Evolutionary conservation across 352 stramenopile genomes (phyloP).

Genomic region (Phytophthora hibernalis): DNA sequence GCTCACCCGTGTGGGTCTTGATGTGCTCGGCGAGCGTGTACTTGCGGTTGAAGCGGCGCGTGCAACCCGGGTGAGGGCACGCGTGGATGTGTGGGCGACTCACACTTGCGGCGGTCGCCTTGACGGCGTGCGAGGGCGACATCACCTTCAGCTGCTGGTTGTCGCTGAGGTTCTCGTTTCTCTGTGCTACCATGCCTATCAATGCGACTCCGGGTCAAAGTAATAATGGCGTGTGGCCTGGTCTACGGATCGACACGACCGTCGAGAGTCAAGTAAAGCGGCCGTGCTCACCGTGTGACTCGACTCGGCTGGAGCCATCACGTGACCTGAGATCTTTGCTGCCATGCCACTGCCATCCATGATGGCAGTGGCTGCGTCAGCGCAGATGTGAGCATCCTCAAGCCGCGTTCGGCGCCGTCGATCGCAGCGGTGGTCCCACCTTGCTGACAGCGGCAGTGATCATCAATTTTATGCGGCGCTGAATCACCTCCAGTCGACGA

Average conservation of each 20-base stretch:
- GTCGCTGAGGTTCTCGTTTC: not conserved
- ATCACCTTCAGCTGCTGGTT: slow-evolving; percentile 9
- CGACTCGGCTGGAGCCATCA: slow-evolving; percentile 27
- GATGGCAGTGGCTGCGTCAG: slow-evolving; percentile 1
- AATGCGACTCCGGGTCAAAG: slow-evolving; percentile 19
- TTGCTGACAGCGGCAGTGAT: slow-evolving; percentile 9
- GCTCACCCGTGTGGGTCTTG: slow-evolving; percentile 77
- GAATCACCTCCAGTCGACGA: slow-evolving; percentile 17
- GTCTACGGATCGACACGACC: not conserved
- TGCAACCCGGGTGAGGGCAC: slow-evolving; percentile 40
- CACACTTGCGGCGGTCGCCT: slow-evolving; percentile 6
- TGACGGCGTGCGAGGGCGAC: slow-evolving; percentile 5
- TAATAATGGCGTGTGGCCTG: slow-evolving; percentile 28
- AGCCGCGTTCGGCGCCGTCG: not conserved
- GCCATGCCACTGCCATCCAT: slow-evolving; percentile 20
- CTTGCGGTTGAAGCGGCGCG: slow-evolving; percentile 67
- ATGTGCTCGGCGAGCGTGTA: slow-evolving; percentile 79
- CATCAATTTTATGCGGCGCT: slow-evolving; percentile 21
- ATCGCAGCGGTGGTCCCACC: slow-evolving; percentile 19
- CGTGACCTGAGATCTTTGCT: slow-evolving; percentile 39
- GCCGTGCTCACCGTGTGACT: slow-evolving; percentile 42
- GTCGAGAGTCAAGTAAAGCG: slow-evolving; percentile 15
- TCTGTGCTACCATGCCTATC: slow-evolving; percentile 22
- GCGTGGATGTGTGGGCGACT: slow-evolving; percentile 15
- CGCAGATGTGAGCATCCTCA: not conserved